phyloP scores from a whole-genome alignment of 1,284 basidiomycete genomes.

The Abortiporus biennis region DNA sequence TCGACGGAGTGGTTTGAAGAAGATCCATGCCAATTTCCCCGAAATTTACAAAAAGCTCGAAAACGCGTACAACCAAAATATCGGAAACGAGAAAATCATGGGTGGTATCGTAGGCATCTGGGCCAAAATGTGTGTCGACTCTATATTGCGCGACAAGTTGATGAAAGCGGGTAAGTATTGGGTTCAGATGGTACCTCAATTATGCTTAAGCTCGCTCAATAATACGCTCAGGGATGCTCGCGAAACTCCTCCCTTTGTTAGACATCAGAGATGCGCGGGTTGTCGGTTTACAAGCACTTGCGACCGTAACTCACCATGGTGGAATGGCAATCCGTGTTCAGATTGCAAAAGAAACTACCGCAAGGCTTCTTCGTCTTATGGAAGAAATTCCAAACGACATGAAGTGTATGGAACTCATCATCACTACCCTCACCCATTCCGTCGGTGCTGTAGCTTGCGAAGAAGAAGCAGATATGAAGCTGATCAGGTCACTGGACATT shows the following conservation, averaged over 20 bases:
- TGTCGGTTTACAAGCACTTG: slow-evolving; percentile 48
- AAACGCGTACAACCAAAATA: slow-evolving; percentile 17
- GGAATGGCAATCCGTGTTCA: slow-evolving; percentile 41
- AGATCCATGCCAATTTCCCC: slow-evolving; percentile 50
- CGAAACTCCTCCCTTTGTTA: slow-evolving; percentile 47
- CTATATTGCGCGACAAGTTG: slow-evolving; percentile 50
- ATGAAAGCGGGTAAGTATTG: slow-evolving; percentile 41
- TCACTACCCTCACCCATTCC: slow-evolving; percentile 49
- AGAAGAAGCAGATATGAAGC: slow-evolving; percentile 27
- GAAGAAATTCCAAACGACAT: slow-evolving; percentile 43
- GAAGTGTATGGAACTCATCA: slow-evolving; percentile 41
- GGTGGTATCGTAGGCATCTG: slow-evolving; percentile 57
- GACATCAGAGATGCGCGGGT: slow-evolving; percentile 38
- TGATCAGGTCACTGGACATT: slow-evolving; percentile 38
- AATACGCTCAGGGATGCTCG: slow-evolving; percentile 37
- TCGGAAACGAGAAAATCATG: slow-evolving; percentile 20
- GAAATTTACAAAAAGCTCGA: slow-evolving; percentile 44
- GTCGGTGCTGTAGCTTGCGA: slow-evolving; percentile 37
- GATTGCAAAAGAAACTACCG: slow-evolving; percentile 40
- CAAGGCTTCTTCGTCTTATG: slow-evolving; percentile 37
- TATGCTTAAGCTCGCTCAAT: background rate
- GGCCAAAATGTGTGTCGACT: slow-evolving; percentile 56
- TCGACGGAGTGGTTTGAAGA: slow-evolving; percentile 52
- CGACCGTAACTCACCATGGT: slow-evolving; percentile 56
- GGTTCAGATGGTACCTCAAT: background rate